Percentiles rank a stretch among this genome's conserved stretches.
Evolutionary conservation across 345 rosid genomes (phyloP).

Genomic region (Conringia planisiliqua): DNA sequence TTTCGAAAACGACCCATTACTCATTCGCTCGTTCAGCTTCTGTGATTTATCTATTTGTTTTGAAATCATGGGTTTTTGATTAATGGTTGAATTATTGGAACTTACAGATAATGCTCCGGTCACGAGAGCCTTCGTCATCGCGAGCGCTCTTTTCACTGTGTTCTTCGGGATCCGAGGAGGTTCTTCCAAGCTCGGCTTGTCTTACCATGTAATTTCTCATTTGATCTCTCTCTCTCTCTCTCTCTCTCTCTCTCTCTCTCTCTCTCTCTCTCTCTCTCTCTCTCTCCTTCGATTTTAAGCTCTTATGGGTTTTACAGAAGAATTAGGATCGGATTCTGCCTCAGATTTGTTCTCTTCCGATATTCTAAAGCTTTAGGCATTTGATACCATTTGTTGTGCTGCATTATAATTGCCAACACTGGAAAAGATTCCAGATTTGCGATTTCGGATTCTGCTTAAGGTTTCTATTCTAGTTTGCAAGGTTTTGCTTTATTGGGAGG

Average conservation of each 20-base stretch:
- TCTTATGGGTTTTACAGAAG: background rate
- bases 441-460: background rate
- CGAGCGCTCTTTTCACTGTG: conserved; percentile 64
- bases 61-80: conserved; percentile 5
- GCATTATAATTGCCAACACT: too few species aligned
- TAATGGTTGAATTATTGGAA: background rate
- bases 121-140: conserved; percentile 61
- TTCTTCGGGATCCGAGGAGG: conserved; percentile 81
- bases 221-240: background rate
- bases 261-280: too few species aligned
- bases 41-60: background rate
- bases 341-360: background rate
- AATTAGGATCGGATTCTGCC: background rate
- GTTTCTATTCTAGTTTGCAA: background rate
- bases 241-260: too few species aligned
- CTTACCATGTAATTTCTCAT: conserved; percentile 59
- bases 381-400: background rate
- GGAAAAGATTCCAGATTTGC: background rate
- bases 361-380: background rate
- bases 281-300: background rate
- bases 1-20: background rate
- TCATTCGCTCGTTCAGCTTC: background rate
- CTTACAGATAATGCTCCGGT: conserved; percentile 83
- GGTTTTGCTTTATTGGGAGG: background rate
- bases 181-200: conserved; percentile 61